These are phyloP conservation scores for Podaxis pistillaris DNA, from an alignment of 768 basidiomycete species.

Conservation along the genomic window DNA sequence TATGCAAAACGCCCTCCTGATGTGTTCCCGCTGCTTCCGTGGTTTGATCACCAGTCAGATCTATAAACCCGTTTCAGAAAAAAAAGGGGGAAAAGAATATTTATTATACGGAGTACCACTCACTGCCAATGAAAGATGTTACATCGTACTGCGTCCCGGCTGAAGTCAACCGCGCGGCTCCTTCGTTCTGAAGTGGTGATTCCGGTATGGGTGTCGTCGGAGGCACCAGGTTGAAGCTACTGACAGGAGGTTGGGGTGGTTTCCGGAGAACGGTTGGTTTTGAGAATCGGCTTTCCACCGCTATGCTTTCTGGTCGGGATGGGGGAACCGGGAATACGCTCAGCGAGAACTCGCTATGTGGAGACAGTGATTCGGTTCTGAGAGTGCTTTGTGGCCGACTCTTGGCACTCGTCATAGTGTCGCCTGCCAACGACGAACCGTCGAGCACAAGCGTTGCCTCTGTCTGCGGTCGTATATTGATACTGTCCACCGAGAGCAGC, in stretches of 20 bases:
- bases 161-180: constrained; percentile 33
- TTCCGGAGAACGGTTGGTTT: constrained; percentile 12
- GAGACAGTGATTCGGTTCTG: constrained; percentile 7
- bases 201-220: constrained; percentile 11
- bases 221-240: neutral
- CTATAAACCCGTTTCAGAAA: constrained; percentile 2
- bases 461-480: neutral
- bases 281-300: constrained; percentile 7
- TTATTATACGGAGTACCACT: constrained; percentile 17
- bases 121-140: constrained; percentile 68
- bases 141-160: constrained; percentile 63
- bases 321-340: constrained; percentile 73
- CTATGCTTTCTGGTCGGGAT: neutral
- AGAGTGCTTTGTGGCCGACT: constrained; percentile 11
- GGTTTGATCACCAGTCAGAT: constrained; percentile 11
- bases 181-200: constrained; percentile 18
- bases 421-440: neutral
- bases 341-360: constrained; percentile 59
- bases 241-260: neutral
- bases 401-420: neutral
- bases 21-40: neutral
- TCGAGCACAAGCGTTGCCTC: neutral
- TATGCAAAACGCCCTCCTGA: neutral
- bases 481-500: constrained; percentile 33
- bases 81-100: neutral